Evolutionary conservation across 2,329 filamentous ascomycete genomes (phyloP).

Genomic region (Penicillium oxalicum): DNA sequence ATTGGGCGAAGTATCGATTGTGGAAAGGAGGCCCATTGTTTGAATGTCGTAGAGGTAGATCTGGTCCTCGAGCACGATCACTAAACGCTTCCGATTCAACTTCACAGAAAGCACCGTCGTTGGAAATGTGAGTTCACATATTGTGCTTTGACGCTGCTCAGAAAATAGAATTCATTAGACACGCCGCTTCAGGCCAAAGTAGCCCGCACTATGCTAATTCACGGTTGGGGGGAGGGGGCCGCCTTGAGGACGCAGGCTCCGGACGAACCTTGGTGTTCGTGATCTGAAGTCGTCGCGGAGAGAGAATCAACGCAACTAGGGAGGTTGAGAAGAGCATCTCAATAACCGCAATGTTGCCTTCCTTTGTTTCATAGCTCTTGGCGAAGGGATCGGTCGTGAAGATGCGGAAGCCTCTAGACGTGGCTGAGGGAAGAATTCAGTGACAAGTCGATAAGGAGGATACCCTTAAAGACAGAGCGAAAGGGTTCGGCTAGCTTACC

Average conservation of each 20-base stretch:
- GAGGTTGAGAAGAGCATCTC: constrained; percentile 99
- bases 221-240: background rate
- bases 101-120: constrained; percentile 93
- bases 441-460: background rate
- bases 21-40: constrained; percentile 93
- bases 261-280: constrained; percentile 84
- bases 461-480: too few relatives aligned
- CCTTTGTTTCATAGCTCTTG: constrained; percentile 89
- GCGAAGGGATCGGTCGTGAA: constrained; percentile 96
- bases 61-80: constrained; percentile 89
- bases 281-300: constrained; percentile 85
- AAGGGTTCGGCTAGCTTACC: constrained; percentile 50
- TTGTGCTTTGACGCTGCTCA: constrained; percentile 65
- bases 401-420: constrained; percentile 88
- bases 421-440: constrained; percentile 52
- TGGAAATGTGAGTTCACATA: constrained; percentile 97
- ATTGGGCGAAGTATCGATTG: constrained; percentile 90
- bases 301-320: constrained; percentile 85
- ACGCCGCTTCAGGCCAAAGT: background rate
- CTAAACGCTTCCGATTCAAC: constrained; percentile 86
- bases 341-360: constrained; percentile 90
- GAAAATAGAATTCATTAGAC: constrained; percentile 3
- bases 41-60: constrained; percentile 98
- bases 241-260: constrained; percentile 3
- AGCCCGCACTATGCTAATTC: constrained; percentile 1